Base-by-base conservation (phyloP, 2,329 filamentous ascomycete species). In the Ophiostoma pallidulum region DNA sequence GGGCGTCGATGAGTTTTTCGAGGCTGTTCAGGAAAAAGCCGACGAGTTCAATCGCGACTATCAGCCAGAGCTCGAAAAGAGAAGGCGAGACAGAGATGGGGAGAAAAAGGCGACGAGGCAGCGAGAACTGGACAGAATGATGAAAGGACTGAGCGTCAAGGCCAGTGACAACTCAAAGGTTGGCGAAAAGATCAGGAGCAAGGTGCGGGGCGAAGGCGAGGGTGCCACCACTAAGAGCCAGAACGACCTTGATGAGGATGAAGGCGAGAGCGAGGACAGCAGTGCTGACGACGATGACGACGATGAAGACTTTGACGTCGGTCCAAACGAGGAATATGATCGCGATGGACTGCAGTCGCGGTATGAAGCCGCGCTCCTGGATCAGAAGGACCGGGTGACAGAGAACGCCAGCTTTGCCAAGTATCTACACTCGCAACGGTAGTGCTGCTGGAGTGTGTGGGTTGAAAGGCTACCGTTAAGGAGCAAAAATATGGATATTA, bases 1-100 rank as follows among this genome's bases (percentile, higher is more conserved):
- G 0, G 94, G 92, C 4, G 79, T 98, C 28, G 85, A 94, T 50
- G 88, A 94, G 20, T 98, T 98, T 66, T 97, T 98, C 63, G 77
- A 80, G 36, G 89, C 91, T 0, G 90, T 98, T 1, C 74, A 84
- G 54, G 80, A 84, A 52, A 98, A 98, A 71, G 80, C 83, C 20
- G 75, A 82, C 45, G 94, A 98, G 62, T 98, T 97, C 59, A 77
- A 87, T 60, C 73, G 78, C 6, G 91, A 97, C 62, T 98, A 98
- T 66, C 84, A 84, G 54, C 92, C 92, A 0, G 92, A 97, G 65
- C 74, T 97, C 48, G 87, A 96, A 66, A 78, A 80, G 53, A 78
- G 86, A 61, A 75, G 80, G 53, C 76, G 78, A 51, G 81, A 91
- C 62, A 77, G 89, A 20, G 86, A 94, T 51, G 77, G 84, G 52